These are phyloP conservation scores for Phialemoniopsis sp. DNA, from an alignment of 2,329 filamentous ascomycete species.

Conservation along the genomic window DNA sequence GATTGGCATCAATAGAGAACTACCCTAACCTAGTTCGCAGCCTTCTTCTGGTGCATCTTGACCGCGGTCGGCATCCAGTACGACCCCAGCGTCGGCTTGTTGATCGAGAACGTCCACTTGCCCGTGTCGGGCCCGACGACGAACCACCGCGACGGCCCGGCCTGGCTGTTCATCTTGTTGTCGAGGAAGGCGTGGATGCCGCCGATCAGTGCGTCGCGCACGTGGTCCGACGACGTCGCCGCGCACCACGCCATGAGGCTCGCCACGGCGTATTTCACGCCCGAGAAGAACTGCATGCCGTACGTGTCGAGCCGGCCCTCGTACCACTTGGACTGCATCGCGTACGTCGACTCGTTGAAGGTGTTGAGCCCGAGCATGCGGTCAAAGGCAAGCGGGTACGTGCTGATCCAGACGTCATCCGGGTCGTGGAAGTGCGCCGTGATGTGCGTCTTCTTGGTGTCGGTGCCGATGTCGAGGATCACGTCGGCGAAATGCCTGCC, in stretches of 20 bases:
- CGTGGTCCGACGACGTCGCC: constrained; percentile 1
- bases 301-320: constrained; percentile 7
- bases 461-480: constrained; percentile 1
- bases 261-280: constrained; percentile 3
- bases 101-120: neutral
- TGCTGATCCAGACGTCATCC: constrained; percentile 3
- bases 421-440: constrained; percentile 4
- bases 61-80: constrained; percentile 25
- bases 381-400: constrained; percentile 16
- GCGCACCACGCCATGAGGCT: constrained; percentile 4
- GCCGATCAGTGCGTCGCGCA: constrained; percentile 1
- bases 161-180: neutral
- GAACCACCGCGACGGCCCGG: constrained; percentile 3
- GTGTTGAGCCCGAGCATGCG: constrained; percentile 21
- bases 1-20: no score
- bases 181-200: constrained; percentile 2
- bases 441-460: neutral
- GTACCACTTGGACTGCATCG: constrained; percentile 21
- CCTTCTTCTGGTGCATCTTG: no score
- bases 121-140: constrained; percentile 3
- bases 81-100: constrained; percentile 2
- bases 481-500: constrained; percentile 3
- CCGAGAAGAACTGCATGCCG: constrained; percentile 7
- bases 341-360: constrained; percentile 15
- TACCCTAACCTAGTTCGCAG: no score